Percentiles rank a stretch among this genome's conserved stretches.
phyloP scores from a whole-genome alignment of 345 rosid species.

The Psidium guajava region DNA sequence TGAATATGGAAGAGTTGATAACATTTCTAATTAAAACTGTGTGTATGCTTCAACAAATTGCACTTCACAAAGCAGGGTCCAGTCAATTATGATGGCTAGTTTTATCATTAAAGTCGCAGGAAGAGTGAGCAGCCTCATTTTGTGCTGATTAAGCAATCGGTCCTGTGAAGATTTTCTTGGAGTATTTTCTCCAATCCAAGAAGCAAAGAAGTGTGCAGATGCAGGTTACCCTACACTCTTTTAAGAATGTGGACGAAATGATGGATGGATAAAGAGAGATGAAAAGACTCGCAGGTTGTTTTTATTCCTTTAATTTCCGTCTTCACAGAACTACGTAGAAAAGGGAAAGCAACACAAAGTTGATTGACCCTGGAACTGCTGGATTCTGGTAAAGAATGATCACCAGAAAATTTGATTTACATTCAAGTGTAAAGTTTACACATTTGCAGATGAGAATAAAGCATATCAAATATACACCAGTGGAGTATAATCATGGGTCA shows the following conservation, averaged over 20 bases:
- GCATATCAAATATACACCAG: background rate
- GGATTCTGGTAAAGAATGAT: background rate
- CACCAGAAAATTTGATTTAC: background rate
- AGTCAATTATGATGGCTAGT: background rate
- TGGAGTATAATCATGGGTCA: background rate
- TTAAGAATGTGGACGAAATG: background rate
- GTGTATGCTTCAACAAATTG: background rate
- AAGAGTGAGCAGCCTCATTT: background rate
- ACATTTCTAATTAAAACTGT: background rate
- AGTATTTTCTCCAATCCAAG: background rate
- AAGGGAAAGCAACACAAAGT: background rate
- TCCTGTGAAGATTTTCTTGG: background rate
- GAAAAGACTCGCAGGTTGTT: background rate
- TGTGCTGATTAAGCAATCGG: background rate
- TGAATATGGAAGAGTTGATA: background rate
- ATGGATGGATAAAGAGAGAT: background rate
- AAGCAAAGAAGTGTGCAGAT: background rate
- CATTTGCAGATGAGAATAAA: background rate
- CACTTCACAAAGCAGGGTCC: background rate
- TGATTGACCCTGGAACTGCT: background rate
- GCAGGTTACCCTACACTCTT: background rate
- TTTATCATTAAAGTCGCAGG: background rate
- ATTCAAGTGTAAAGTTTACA: background rate
- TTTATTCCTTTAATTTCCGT: background rate
- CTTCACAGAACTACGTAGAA: background rate